A percentile compares a stretch with the other conserved stretches of the same genome.
Conservation (phyloP, 306 rosid species). For the apple (Malus domestica) region DNA sequence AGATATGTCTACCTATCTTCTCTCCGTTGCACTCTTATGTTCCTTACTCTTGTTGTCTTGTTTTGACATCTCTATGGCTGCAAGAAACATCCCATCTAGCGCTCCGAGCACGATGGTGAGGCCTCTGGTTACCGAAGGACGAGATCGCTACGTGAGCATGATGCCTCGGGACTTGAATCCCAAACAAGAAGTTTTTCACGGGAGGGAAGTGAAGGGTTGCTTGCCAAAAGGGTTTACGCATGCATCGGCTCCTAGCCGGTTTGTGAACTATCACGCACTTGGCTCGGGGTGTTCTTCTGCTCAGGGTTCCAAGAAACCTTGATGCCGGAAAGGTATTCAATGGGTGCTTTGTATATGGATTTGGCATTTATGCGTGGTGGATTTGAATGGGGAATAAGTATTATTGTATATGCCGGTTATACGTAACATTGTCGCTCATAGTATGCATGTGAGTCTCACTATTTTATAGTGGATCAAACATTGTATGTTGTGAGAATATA, state of each 20-base stretch:
- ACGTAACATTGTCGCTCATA: not conserved
- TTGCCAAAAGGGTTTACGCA: constrained; percentile 64
- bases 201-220: constrained; percentile 53
- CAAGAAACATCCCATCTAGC: constrained; percentile 62
- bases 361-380: constrained; percentile 5
- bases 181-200: constrained; percentile 31
- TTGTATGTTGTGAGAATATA: not conserved
- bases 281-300: constrained; percentile 42
- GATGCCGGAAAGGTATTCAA: constrained; percentile 2
- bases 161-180: constrained; percentile 37
- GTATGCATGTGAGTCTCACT: not conserved
- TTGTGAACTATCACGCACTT: constrained; percentile 42
- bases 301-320: constrained; percentile 38
- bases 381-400: not conserved
- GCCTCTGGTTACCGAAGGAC: constrained; percentile 45
- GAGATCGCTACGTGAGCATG: constrained; percentile 23
- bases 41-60: constrained; percentile 30
- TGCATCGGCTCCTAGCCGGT: constrained; percentile 74
- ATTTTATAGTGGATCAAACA: not conserved
- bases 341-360: constrained; percentile 31
- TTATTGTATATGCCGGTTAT: not conserved
- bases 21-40: constrained; percentile 22
- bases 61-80: constrained; percentile 32
- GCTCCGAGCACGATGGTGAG: constrained; percentile 77
- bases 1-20: constrained; percentile 29